phyloP scores from a whole-genome alignment of 2,329 filamentous ascomycete species.

The Aaosphaeria pasadenensis region DNA sequence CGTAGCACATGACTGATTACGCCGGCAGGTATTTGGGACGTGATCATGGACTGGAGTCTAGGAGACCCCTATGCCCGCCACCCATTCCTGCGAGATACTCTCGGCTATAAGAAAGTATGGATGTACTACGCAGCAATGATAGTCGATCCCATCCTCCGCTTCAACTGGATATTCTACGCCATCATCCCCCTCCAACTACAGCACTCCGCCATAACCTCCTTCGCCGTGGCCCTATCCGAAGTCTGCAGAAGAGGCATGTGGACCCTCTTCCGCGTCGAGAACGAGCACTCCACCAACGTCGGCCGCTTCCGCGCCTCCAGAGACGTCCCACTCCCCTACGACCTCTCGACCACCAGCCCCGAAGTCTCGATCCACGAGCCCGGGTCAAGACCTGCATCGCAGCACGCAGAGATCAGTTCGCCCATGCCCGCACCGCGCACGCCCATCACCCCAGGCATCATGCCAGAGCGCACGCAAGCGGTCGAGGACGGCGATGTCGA shows the following conservation, averaged over 20 bases:
- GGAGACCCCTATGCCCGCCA: conserved; percentile 71
- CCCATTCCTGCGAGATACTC: conserved; percentile 63
- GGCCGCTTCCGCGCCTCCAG: conserved; percentile 83
- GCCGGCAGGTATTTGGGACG: conserved; percentile 73
- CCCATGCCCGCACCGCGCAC: neutral
- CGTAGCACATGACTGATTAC: neutral
- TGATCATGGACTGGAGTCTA: conserved; percentile 96
- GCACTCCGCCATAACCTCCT: conserved; percentile 79
- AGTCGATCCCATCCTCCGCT: conserved; percentile 79
- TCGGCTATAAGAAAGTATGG: conserved; percentile 76
- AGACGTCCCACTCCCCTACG: conserved; percentile 83
- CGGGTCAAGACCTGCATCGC: neutral
- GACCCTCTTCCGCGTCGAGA: conserved; percentile 92
- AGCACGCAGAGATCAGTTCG: neutral
- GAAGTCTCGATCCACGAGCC: neutral
- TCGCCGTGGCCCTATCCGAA: conserved; percentile 74
- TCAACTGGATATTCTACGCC: conserved; percentile 92
- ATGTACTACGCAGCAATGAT: conserved; percentile 84
- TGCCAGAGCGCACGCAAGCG: neutral
- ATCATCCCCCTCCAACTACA: conserved; percentile 77
- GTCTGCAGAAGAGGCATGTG: conserved; percentile 84
- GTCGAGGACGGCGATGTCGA: conserved; percentile 11
- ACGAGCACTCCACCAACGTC: conserved; percentile 86
- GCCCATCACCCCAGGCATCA: neutral
- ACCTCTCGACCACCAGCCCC: conserved; percentile 31